A percentile compares a stretch with the other conserved stretches of the same genome.
phyloP scores from a whole-genome alignment of 305 asterid species.

The Rubia tinctorum region DNA sequence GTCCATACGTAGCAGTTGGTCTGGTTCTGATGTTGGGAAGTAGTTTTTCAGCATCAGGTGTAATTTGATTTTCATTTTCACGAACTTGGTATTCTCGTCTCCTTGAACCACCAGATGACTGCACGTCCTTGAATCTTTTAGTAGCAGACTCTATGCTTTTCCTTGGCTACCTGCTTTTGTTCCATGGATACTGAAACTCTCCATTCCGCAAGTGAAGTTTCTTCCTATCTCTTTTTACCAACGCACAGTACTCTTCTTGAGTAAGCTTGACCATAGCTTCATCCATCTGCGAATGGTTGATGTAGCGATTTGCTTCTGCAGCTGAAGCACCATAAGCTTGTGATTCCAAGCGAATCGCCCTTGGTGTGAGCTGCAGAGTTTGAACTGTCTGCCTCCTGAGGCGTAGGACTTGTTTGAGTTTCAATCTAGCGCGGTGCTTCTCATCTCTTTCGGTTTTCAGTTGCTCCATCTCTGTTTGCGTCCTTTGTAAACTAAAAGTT shows the following conservation, averaged over 20 bases:
- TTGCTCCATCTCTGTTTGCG: conserved; percentile 45
- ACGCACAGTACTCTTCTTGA: conserved; percentile 35
- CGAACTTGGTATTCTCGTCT: background rate
- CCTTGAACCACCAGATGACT: conserved; percentile 4
- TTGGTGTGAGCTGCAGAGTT: conserved; percentile 46
- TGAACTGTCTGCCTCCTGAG: conserved; percentile 45
- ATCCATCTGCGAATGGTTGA: conserved; percentile 24
- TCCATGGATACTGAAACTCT: conserved; percentile 37
- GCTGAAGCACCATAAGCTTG: conserved; percentile 46
- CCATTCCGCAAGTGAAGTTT: conserved; percentile 39
- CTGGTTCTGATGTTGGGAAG: no score
- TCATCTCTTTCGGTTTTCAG: conserved; percentile 39
- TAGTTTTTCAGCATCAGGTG: no score
- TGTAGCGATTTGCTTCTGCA: conserved; percentile 41
- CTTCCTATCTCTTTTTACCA: conserved; percentile 40
- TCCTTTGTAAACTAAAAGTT: no score
- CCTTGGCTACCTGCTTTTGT: conserved; percentile 49
- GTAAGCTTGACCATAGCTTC: conserved; percentile 17
- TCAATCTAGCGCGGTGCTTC: conserved; percentile 35
- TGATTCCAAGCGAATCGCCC: conserved; percentile 42
- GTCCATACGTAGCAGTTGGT: no score
- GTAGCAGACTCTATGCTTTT: conserved; percentile 38
- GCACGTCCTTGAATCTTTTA: conserved; percentile 24
- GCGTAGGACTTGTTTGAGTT: conserved; percentile 35
- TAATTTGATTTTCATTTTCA: background rate